Evolutionary conservation across 768 basidiomycete genomes (phyloP), one percentile per base, ranked within the genome.

Genomic region (Strobilomyces echinocephalus): DNA sequence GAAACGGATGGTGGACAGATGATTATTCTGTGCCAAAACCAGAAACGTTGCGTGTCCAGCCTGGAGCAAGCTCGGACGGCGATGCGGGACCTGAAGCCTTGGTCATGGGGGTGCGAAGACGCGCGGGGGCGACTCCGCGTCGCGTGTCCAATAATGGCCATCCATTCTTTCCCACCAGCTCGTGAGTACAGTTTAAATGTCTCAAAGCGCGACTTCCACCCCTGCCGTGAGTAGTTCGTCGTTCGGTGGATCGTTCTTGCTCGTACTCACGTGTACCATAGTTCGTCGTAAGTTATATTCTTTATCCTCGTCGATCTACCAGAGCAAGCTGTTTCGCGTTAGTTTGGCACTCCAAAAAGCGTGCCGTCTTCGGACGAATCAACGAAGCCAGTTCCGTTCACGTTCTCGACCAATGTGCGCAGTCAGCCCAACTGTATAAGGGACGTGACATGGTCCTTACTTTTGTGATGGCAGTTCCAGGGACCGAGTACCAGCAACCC

Each of bases 261-360:
- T 11, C 21, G 14, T n/a, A 14, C 12, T 46, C 1, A 40, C 30
- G 55, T 52, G 18, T 26, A 49, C 45, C 50, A 18, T 52, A 16
- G 30, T 30, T 30, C 30, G 30, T 30, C 6, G 30, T 30, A 30
- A 30, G 30, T 30, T 6, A 30, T 9, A 9, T 42, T 5, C 14
- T 12, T 1, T 8, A 16, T 6, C 34, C 20, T 12, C 11, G 20
- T 12, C 21, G 1, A 28, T 14, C n/a, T 9, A 39, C 30, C 24
- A 16, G 5, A 8, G 7, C 30, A 30, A 5, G 2, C 31, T n/a
- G 31, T 24, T 8, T 42, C 5, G 30, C 6, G 30, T 30, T 8
- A 58, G 57, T 58, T 58, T 49, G 57, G 54, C 26, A 18, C n/a
- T 50, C 47, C 38, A 24, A 45, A 56, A 18, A 20, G 40, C 35